Base-by-base conservation (phyloP, 2,329 filamentous ascomycete species). In the Fusarium sp. region DNA sequence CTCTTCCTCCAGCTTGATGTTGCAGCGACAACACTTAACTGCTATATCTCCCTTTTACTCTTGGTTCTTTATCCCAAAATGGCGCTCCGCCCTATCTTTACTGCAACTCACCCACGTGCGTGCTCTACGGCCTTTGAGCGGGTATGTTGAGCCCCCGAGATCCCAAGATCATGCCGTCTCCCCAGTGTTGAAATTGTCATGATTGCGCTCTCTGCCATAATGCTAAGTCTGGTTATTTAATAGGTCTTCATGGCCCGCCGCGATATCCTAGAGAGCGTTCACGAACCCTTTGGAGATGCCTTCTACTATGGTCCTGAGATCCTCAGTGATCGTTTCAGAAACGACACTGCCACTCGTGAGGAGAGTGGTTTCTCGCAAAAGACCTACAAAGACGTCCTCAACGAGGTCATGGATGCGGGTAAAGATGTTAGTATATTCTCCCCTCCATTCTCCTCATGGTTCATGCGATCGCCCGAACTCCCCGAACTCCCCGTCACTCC, bases 61-160 rank as follows among this genome's bases (percentile, higher is more conserved):
- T 56, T 79, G 75, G 73, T 77, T 78, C 64, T 79, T 79, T 45
- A 65, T 70, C 75, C 75, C 78, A 86, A 75, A 75, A 95, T 95
- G 93, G 91, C 92, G 77, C 78, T 79, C 63, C 81, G 88, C 85
- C 82, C 96, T 44, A 94, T 98, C 82, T 98, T 98, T 82, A 91
- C 96, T 79, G 94, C 92, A 66, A 98, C 96, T 78, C 96, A 98
- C 84, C 96, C 96, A 41, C 89, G 96, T 83, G 94, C 96, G 74
- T 98, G 95, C 86, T 98, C 95, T 65, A 98, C 96, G 55, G 96
- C 96, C 36, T 99, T 98, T 85, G 96, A 99, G 87, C 89, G 96
- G 83, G 96, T 97, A 87, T 80, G 88, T 84, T 67, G 41, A 64
- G 52, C 45, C 60, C 64, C 28, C 28, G 14, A 26, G 24, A 45